Base-by-base conservation (phyloP, 495 filamentous ascomycete species). In the Talaromyces nanjingensis region DNA sequence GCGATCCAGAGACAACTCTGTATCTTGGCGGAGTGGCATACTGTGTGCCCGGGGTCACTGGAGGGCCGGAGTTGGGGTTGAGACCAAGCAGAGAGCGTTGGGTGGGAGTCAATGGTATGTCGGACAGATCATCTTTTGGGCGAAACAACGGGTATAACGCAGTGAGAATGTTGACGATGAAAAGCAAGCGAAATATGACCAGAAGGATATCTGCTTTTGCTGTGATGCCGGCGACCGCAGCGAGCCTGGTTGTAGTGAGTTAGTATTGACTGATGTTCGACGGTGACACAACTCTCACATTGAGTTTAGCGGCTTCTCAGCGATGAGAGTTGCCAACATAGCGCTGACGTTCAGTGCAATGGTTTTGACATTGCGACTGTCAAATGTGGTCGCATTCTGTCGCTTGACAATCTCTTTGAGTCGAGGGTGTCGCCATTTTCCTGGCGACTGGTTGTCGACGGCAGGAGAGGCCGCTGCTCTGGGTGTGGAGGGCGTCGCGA, bases 1-100 rank as follows among this genome's bases (percentile, higher is more conserved):
- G 81, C n/a, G 84, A 86, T 6, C 89, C 85, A 14, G 90, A 92
- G 25, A 49, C 60, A 61, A 91, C 81, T 7, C 87, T 82, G 77
- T 97, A 98, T 61, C 90, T 85, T 3, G 94, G 94, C 2, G 94
- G 94, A 0, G 93, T 97, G 68, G 88, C 83, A 73, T 88, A 93
- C 12, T 83, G 81, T 37, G 77, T 81, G 3, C 78, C 80, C 0
- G 90, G 87, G 0, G 91, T 92, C 3, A 82, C 76, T 3, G 89
- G 83, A n/a, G 80, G 77, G 3, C 77, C 76, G 2, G 82, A 77
- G 49, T 80, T 87, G 6, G 91, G 90, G 59, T 89, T 83, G 9
- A 98, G 85, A 11, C 93, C 92, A 20, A 98, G 82, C 18, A 96
- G 84, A 60, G 84, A 80, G 47, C 94, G 89, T 74, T 98, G 94